phyloP scores from a whole-genome alignment of 768 basidiomycete species.

The Boletus rubroflammeus region DNA sequence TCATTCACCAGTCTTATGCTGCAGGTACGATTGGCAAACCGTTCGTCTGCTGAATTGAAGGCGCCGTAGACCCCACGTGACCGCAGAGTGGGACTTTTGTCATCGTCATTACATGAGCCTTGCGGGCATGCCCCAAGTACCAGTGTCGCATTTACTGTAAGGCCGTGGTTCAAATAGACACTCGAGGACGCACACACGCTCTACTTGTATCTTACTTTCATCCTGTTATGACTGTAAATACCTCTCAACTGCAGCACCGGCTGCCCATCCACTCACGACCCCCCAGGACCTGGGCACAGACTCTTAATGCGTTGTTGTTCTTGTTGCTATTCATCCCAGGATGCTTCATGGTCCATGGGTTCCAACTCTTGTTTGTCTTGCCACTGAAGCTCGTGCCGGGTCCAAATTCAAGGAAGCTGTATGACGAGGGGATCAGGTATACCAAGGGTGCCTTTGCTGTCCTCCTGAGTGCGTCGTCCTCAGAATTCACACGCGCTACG shows the following conservation, averaged over 20 bases:
- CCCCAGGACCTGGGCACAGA: conserved; percentile 50
- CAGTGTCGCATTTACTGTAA: neutral
- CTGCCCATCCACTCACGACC: conserved; percentile 55
- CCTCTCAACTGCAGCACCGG: conserved; percentile 31
- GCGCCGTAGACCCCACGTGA: conserved; percentile 26
- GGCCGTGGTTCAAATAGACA: conserved; percentile 13
- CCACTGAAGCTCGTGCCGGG: conserved; percentile 67
- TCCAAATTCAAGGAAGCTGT: conserved; percentile 48
- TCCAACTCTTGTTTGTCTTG: conserved; percentile 69
- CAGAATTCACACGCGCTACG: neutral
- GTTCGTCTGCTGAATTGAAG: conserved; percentile 30
- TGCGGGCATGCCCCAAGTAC: neutral
- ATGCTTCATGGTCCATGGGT: conserved; percentile 64
- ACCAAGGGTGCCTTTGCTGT: conserved; percentile 82
- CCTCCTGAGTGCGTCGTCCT: conserved; percentile 56
- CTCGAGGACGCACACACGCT: neutral
- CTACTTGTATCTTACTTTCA: neutral
- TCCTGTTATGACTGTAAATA: conserved; percentile 19
- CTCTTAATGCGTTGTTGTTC: conserved; percentile 49
- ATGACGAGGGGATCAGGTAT: conserved; percentile 68
- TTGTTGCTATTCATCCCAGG: conserved; percentile 56
- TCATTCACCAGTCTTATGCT: conserved; percentile 44
- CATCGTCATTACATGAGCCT: conserved; percentile 16
- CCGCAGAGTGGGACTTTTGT: conserved; percentile 12
- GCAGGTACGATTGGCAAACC: conserved; percentile 39